Evolutionary conservation across 352 stramenopile species (phyloP), one percentile per base, ranked within the genome.

Genomic region (Pythium myriotylum): DNA sequence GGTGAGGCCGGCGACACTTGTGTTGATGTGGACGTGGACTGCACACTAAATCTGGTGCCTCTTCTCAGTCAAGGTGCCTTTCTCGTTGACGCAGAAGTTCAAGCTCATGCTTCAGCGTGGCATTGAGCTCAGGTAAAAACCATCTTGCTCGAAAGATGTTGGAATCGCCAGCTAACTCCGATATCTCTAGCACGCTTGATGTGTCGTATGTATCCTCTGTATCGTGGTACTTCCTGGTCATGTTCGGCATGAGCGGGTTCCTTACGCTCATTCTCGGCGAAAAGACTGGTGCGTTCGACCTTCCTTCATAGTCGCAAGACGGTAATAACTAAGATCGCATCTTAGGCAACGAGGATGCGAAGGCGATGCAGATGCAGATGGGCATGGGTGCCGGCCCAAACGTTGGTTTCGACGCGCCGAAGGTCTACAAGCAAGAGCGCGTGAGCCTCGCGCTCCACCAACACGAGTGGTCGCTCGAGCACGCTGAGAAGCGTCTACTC

Each of bases 211-310:
- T 99, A 23, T 98, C 86, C 24, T 98, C 86, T 51, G 85, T 99
- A 19, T 98, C 88, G 61, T 99, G 97, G 96, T 99, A 99, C 75
- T 99, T 99, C 78, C 86, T 99, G 61, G 94, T 99, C 49, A 99
- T 98, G 90, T 99, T 99, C 70, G 97, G 97, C 66, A 91, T 99
- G 63, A 91, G 95, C 62, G 94, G 91, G 40, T 98, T 99, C 65
- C 96, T 99, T 53, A 91, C 86, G 67, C 84, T 99, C 39, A 95
- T 98, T 54, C 90, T 99, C 51, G 96, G 97, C 43, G 94, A 98
- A 52, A 76, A 97, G 64, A 86, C 71, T 43, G 83, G 86, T 62
- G 27, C 23, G 54, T 54, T 32, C 17, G 10, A 4, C n/a, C 7
- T 42, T 32, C 4, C 7, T 33, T 40, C 14, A 29, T 9, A 39